Base-by-base conservation (phyloP, 2,329 filamentous ascomycete species). In the Fusarium denticulatum region DNA sequence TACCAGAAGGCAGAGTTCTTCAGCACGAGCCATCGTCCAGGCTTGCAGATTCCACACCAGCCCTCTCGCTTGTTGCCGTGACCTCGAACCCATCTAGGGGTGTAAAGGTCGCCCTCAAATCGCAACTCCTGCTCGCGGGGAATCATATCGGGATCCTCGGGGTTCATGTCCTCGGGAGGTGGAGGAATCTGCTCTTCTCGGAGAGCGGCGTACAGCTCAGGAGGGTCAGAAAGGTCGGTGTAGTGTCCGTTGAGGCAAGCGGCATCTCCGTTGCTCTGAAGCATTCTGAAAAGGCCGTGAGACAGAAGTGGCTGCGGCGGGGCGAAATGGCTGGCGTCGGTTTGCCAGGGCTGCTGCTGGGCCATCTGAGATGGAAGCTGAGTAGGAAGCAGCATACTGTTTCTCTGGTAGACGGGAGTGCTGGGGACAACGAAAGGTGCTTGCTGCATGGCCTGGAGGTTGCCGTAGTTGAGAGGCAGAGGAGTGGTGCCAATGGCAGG, bases 1-100 rank as follows among this genome's bases (percentile, higher is more conserved):
- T 97, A 97, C 94, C 94, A 97, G 81, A 94, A 97, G 12, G 94
- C 94, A 62, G 93, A 95, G 83, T 97, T 96, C 85, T 96, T 97
- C 67, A 97, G 86, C 22, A 95, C 93, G 60, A 96, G 88, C 94
- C 94, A 97, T 56, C 93, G 88, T 6, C 93, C 93, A 6, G 93
- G 92, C 81, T 95, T 95, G 85, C 94, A 97, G 76, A 96, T 93
- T 28, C 94, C 93, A 78, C 94, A 97, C 94, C 94, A 97, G 7
- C 94, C 94, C 81, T 96, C 94, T 46, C 94, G 91, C 85, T 95
- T 95, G 83, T 95, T 95, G 32, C 94, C 94, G 71, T 96, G 93
- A 28, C 94, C 94, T 40, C 94, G 91, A 26, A 96, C 92, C 93
- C 93, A 97, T 75, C 87, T 88, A 4, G 94, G 94, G 4, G 94